A percentile compares a stretch with the other conserved stretches of the same genome.
phyloP scores from a whole-genome alignment of 2,329 filamentous ascomycete genomes.

The Trichophaea hybrida region DNA sequence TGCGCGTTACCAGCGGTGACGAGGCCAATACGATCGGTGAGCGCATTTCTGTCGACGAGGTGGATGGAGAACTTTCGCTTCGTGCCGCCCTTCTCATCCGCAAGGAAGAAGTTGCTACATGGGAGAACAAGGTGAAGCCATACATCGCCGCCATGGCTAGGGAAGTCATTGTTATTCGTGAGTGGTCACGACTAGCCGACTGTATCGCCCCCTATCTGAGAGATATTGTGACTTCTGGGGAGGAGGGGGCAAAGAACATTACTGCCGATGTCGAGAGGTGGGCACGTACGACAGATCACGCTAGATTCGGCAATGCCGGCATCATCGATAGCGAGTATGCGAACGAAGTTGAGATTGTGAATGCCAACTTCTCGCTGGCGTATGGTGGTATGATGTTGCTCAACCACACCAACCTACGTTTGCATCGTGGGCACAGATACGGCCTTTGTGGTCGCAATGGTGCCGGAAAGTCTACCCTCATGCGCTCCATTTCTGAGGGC shows the following conservation, averaged over 20 bases:
- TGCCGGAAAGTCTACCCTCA: slow-evolving; percentile 96
- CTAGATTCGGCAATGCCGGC: slow-evolving; percentile 55
- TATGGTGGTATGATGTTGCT: slow-evolving; percentile 96
- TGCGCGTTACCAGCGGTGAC: slow-evolving; percentile 50
- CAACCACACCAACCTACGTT: slow-evolving; percentile 84
- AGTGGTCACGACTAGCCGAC: slow-evolving; percentile 54
- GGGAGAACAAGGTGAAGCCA: slow-evolving; percentile 38
- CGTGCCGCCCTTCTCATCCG: slow-evolving; percentile 39
- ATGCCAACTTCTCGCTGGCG: slow-evolving; percentile 90
- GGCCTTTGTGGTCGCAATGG: slow-evolving; percentile 94
- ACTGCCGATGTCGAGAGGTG: slow-evolving; percentile 57
- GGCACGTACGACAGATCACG: slow-evolving; percentile 18
- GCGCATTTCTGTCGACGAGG: slow-evolving; percentile 56
- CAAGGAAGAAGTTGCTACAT: slow-evolving; percentile 16
- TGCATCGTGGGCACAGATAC: slow-evolving; percentile 93
- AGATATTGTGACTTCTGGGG: slow-evolving; percentile 48
- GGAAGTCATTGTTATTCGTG: slow-evolving; percentile 73
- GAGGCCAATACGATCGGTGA: slow-evolving; percentile 41
- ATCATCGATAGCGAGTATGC: slow-evolving; percentile 75
- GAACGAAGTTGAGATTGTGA: slow-evolving; percentile 90
- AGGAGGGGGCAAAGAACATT: slow-evolving; percentile 44
- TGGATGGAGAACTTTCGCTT: slow-evolving; percentile 57
- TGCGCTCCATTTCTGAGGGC: slow-evolving; percentile 88
- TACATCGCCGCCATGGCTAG: slow-evolving; percentile 77
- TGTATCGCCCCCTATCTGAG: slow-evolving; percentile 63